phyloP scores from a whole-genome alignment of 805 yeast genomes.

The Candida easanensis region DNA sequence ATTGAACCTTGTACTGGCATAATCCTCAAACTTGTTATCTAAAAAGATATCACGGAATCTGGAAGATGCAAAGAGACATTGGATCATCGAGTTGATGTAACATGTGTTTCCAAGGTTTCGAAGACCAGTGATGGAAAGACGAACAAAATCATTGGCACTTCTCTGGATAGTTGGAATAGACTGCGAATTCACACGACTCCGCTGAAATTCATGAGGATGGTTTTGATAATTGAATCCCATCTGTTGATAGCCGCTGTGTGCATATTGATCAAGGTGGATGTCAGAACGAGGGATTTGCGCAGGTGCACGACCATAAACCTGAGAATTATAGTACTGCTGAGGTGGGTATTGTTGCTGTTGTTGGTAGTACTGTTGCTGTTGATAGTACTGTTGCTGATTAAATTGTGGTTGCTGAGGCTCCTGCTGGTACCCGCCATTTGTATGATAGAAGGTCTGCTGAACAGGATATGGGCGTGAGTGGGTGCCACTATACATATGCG shows the following conservation, averaged over 20 bases:
- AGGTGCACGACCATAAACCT: conserved; percentile 6
- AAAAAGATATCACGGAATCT: conserved; percentile 48
- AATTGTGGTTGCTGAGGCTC: not conserved
- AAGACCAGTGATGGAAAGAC: conserved; percentile 56
- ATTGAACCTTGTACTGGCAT: conserved; percentile 33
- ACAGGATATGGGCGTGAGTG: conserved; percentile 12
- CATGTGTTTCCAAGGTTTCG: conserved; percentile 72
- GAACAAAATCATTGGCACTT: conserved; percentile 36
- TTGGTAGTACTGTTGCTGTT: not conserved
- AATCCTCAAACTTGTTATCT: conserved; percentile 41
- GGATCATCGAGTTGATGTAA: conserved; percentile 72
- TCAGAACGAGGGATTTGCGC: conserved; percentile 2
- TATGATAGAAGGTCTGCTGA: conserved; percentile 10
- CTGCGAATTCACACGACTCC: conserved; percentile 16
- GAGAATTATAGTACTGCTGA: conserved; percentile 6
- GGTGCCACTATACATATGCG: not conserved
- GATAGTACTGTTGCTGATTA: not conserved
- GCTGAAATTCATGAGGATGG: conserved; percentile 9
- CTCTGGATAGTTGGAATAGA: conserved; percentile 37
- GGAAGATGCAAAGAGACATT: conserved; percentile 57
- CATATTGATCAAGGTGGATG: not conserved
- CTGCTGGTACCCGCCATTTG: not conserved
- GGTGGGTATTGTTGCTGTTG: conserved; percentile 3
- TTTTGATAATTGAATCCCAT: conserved; percentile 1
- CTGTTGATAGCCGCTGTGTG: no score